Evolutionary conservation across 1,284 basidiomycete species (phyloP).

Genomic region (Ustilago nuda): DNA sequence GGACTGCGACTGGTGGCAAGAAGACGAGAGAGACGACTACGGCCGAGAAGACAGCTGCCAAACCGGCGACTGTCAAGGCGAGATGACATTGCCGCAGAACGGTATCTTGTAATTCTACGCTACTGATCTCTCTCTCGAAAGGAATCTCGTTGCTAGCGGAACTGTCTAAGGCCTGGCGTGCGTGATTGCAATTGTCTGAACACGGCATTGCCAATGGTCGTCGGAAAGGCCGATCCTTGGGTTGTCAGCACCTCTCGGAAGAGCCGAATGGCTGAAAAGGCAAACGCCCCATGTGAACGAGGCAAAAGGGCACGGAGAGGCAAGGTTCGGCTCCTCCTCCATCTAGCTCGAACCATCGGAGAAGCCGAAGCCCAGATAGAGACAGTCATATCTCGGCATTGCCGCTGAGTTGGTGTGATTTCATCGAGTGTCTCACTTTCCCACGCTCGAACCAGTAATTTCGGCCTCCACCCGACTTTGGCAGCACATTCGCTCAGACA

Average conservation of each 20-base stretch:
- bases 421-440: not conserved
- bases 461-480: conserved; percentile 16
- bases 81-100: conserved; percentile 11
- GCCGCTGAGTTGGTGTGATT: not conserved
- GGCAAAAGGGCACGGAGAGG: not conserved
- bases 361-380: not conserved
- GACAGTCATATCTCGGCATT: not conserved
- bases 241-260: conserved; percentile 1
- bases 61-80: conserved; percentile 40
- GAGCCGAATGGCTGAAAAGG: not conserved
- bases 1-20: not conserved
- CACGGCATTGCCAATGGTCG: too few relatives aligned
- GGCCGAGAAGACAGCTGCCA: conserved; percentile 29
- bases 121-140: not conserved
- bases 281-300: not conserved
- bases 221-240: not conserved
- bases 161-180: not conserved
- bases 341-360: not conserved
- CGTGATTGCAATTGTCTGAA: not conserved
- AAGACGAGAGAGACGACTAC: conserved; percentile 19
- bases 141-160: not conserved
- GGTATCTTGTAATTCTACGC: conserved; percentile 24
- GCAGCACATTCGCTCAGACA: too few relatives aligned
- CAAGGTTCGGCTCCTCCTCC: not conserved
- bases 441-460: conserved; percentile 13